Conservation (phyloP, 1,284 basidiomycete species). For the Dichomitus squalens region DNA sequence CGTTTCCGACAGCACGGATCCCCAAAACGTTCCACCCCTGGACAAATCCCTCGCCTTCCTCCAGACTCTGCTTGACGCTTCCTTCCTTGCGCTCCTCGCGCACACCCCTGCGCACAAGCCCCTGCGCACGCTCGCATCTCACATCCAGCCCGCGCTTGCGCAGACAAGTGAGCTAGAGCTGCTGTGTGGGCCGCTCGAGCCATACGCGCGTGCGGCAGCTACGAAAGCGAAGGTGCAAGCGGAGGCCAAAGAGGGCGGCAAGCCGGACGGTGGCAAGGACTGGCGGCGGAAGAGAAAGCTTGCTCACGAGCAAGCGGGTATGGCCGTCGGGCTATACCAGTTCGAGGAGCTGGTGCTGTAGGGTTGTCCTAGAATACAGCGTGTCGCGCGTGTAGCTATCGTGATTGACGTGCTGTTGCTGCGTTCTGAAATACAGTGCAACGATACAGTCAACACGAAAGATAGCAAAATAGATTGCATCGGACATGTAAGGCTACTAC, state of each 20-base stretch:
- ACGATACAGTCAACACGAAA: background rate
- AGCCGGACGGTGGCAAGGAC: constrained; percentile 45
- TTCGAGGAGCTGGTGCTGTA: constrained; percentile 68
- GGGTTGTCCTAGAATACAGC: background rate
- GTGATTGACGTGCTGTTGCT: background rate
- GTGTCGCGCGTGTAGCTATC: background rate
- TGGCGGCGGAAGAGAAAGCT: constrained; percentile 60
- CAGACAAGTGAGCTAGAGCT: constrained; percentile 51
- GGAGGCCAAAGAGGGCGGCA: constrained; percentile 34
- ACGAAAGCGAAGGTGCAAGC: constrained; percentile 46
- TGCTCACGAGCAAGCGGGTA: constrained; percentile 50
- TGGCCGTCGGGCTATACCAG: constrained; percentile 66
- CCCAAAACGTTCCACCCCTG: constrained; percentile 33
- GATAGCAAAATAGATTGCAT: constrained; percentile 3
- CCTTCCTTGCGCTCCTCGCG: constrained; percentile 64
- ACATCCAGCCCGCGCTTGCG: constrained; percentile 55
- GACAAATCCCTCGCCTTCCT: constrained; percentile 61
- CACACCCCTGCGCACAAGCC: constrained; percentile 55
- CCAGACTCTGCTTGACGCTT: constrained; percentile 66
- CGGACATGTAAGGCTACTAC: constrained; percentile 3
- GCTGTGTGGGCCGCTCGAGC: constrained; percentile 61
- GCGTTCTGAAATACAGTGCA: background rate
- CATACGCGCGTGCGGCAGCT: constrained; percentile 49
- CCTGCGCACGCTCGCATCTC: constrained; percentile 49
- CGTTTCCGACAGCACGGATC: constrained; percentile 1